Evolutionary conservation across 176 grass and related monocot genomes (phyloP), one percentile per base, ranked within the genome.

Genomic region (Eragrostis curvula): DNA sequence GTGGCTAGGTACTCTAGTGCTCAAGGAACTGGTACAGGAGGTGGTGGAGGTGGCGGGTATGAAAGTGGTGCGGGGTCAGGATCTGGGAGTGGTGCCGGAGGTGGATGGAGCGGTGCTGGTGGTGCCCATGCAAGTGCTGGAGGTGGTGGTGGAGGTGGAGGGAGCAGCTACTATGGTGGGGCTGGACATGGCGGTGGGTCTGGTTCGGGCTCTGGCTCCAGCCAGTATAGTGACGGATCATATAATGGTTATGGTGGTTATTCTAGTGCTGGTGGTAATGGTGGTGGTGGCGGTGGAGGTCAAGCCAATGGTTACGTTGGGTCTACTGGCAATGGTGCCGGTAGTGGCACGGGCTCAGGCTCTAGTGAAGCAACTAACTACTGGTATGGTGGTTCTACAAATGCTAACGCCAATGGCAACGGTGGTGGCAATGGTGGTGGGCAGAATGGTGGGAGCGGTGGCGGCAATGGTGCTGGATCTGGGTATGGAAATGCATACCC

Each of bases 1-100:
- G 81, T 84, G 6, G 48, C 36, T 30, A 84, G 60, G 29, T 84
- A 84, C 51, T 69, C 82, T 8, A 77, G 18, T 69, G 1, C 82
- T 7, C 9, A 59, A 9, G 82, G 82, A 15, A 20, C 18, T 2
- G 81, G 71, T 2, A 6, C 16, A 0, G 81, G 81, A 75, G 36
- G 7, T 0, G 81, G 81, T 6, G 48, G 43, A 2, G 81, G 81
- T 11, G 68, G 57, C 0, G 81, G 61, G 16, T 55, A 66, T 12
- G 71, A 7, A 0, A 20, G 13, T 12, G 81, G 62, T 8, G 17
- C 15, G 0, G 81, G 72, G 0, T 74, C 71, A 29, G 81, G 81
- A 3, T 52, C 59, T 3, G 81, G 81, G 0, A 29, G 15, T 9
- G 81, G 81, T 1, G 9, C 46, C 0, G 70, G 81, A 1, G 21